Percentiles rank a stretch among this genome's conserved stretches.
Conservation (phyloP, 2,329 filamentous ascomycete genomes). For the Pseudogymnoascus verrucosus region DNA sequence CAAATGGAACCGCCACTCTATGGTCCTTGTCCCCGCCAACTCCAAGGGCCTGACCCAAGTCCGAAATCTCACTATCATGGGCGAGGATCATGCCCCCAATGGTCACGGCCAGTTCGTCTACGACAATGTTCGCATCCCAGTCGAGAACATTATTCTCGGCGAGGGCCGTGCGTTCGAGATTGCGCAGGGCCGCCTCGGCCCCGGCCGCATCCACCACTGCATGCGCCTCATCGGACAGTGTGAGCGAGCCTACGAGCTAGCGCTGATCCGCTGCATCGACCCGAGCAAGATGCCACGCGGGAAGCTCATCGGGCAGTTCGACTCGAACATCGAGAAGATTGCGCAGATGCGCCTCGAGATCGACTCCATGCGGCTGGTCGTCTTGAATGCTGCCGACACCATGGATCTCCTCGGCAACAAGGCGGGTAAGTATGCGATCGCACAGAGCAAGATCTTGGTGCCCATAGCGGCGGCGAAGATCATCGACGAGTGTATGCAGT, state of each 20-base stretch:
- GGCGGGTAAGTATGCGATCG: conserved; percentile 33
- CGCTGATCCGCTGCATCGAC: conserved; percentile 32
- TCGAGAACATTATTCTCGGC: conserved; percentile 35
- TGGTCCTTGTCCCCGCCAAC: conserved; percentile 31
- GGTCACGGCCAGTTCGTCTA: conserved; percentile 36
- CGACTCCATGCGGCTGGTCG: conserved; percentile 32
- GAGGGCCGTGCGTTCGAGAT: conserved; percentile 36
- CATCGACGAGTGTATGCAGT: conserved; percentile 37
- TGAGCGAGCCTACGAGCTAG: conserved; percentile 35
- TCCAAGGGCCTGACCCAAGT: conserved; percentile 32
- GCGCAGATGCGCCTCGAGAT: conserved; percentile 35
- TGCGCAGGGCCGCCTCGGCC: conserved; percentile 33
- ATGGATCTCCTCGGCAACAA: conserved; percentile 36
- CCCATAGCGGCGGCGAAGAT: conserved; percentile 32
- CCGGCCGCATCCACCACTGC: conserved; percentile 35
- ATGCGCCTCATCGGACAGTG: conserved; percentile 36
- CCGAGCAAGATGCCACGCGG: conserved; percentile 32
- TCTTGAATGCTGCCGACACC: conserved; percentile 34
- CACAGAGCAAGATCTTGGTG: conserved; percentile 35
- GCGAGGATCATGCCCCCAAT: conserved; percentile 35
- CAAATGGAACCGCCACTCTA: conserved; percentile 34
- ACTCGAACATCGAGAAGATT: conserved; percentile 34
- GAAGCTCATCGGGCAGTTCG: conserved; percentile 34
- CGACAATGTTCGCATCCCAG: conserved; percentile 33
- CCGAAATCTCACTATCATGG: conserved; percentile 34